Conservation (phyloP, 257 asterid species). For the Galeopsis tetrahit region DNA sequence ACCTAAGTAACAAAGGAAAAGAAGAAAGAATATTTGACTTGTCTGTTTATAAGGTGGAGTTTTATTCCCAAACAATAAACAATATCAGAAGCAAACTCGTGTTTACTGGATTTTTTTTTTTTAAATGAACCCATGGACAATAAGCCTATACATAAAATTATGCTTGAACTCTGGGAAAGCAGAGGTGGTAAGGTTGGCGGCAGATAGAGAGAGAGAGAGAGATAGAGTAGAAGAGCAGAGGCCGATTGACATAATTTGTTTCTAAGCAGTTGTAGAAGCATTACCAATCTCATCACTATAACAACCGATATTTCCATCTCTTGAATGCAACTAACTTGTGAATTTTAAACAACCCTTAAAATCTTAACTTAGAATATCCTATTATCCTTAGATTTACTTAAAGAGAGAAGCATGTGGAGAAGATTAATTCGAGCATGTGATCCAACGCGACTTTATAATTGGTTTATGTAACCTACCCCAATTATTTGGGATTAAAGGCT, state of each 20-base stretch:
- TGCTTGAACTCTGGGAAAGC: neutral
- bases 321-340: neutral
- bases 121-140: neutral
- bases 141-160: constrained; percentile 5
- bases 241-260: neutral
- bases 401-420: no score
- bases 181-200: neutral
- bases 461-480: no score
- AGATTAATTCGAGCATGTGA: no score
- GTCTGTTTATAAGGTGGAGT: constrained; percentile 26
- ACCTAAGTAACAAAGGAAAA: constrained; percentile 50
- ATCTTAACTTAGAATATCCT: constrained; percentile 12
- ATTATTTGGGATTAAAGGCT: no score
- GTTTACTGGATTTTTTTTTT: neutral
- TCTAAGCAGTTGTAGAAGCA: constrained; percentile 13
- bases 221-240: neutral
- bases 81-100: constrained; percentile 13
- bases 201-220: constrained; percentile 1
- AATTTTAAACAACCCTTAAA: constrained; percentile 9
- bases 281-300: constrained; percentile 9
- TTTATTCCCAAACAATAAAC: constrained; percentile 13
- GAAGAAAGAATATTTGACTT: constrained; percentile 12
- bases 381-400: neutral
- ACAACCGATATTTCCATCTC: neutral
- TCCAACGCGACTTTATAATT: no score